phyloP scores from a whole-genome alignment of 768 basidiomycete species.

The Tricholoma sp. region DNA sequence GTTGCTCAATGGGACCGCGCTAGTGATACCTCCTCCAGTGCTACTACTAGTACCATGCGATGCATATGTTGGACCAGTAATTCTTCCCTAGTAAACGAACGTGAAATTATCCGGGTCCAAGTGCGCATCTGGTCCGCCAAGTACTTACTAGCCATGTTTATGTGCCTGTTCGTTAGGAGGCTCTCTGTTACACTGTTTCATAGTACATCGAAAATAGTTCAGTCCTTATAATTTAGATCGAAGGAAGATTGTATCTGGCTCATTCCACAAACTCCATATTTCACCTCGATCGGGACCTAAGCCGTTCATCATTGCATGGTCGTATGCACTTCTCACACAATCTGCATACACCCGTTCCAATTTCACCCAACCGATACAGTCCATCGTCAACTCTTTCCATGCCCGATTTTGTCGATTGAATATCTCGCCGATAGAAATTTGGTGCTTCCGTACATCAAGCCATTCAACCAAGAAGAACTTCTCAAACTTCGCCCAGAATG shows the following conservation, averaged over 20 bases:
- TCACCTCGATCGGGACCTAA: constrained; percentile 52
- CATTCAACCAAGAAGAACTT: constrained; percentile 70
- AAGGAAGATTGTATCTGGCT: constrained; percentile 3
- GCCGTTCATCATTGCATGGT: constrained; percentile 36
- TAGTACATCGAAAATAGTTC: no score
- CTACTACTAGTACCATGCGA: no score
- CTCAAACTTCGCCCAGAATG: constrained; percentile 36
- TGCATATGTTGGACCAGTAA: no score
- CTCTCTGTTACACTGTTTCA: no score
- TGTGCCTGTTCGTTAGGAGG: no score
- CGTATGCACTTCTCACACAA: constrained; percentile 46
- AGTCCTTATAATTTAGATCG: not conserved
- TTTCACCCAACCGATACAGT: constrained; percentile 50
- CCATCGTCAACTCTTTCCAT: constrained; percentile 56
- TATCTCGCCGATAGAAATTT: constrained; percentile 44
- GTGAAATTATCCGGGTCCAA: no score
- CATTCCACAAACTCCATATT: constrained; percentile 66
- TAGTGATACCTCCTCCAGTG: no score
- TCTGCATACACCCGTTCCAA: constrained; percentile 40
- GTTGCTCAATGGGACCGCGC: no score
- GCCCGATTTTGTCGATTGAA: constrained; percentile 45
- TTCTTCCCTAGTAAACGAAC: no score
- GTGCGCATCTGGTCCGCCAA: no score
- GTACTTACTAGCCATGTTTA: no score
- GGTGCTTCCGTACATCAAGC: constrained; percentile 48